Conservation (phyloP, 257 asterid genomes). For the Handroanthus guayacan region DNA sequence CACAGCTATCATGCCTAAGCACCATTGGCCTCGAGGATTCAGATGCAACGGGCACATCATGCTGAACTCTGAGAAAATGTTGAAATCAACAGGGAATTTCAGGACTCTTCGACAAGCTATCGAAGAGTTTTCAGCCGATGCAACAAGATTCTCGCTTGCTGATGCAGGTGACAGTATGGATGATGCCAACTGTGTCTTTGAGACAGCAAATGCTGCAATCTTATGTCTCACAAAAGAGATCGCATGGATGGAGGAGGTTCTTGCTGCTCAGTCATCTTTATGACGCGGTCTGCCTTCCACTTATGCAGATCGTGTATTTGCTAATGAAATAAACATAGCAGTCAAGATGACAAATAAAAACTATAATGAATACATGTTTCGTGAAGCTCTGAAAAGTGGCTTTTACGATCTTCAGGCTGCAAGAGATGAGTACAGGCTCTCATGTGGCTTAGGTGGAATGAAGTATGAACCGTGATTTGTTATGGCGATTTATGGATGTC, state of each 20-base stretch:
- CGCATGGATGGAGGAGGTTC: conserved; percentile 62
- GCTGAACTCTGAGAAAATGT: conserved; percentile 73
- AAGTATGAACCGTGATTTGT: conserved; percentile 53
- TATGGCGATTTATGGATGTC: conserved; percentile 62
- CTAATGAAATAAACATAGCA: conserved; percentile 66
- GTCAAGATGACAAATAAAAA: conserved; percentile 56
- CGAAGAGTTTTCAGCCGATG: conserved; percentile 71
- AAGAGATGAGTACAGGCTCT: conserved; percentile 56
- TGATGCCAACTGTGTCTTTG: conserved; percentile 67
- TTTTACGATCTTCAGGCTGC: conserved; percentile 69
- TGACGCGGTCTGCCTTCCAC: conserved; percentile 45
- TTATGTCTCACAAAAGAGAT: conserved; percentile 66
- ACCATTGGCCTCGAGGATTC: conserved; percentile 65
- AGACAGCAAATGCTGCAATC: conserved; percentile 71
- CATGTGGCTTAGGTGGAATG: conserved; percentile 58
- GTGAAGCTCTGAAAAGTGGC: conserved; percentile 62
- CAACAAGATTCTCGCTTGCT: conserved; percentile 67
- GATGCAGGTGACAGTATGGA: conserved; percentile 81
- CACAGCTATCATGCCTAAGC: conserved; percentile 53
- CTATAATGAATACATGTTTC: conserved; percentile 57
- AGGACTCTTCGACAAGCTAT: conserved; percentile 68
- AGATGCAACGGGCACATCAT: conserved; percentile 71
- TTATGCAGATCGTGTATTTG: conserved; percentile 61
- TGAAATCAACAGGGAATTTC: conserved; percentile 72
- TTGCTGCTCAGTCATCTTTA: conserved; percentile 51